Conservation (phyloP, 179 eudicot species). For the Heliamphora pulchella region DNA sequence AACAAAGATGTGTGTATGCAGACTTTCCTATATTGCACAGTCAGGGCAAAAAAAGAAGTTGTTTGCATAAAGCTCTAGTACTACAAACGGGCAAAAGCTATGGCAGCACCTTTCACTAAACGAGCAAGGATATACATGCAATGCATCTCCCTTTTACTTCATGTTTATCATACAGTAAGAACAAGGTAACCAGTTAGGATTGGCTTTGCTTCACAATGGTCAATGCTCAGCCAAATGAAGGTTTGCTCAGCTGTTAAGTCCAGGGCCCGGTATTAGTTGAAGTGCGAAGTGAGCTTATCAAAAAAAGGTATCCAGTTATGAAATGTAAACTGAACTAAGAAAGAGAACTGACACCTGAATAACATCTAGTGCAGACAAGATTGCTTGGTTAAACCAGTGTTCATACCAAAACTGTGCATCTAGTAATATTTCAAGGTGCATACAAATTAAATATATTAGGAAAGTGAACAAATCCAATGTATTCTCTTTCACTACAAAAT, state of each 20-base stretch:
- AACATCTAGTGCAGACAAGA: background rate
- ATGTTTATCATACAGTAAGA: background rate
- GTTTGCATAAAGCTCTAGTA: background rate
- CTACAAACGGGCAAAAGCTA: conserved; percentile 12
- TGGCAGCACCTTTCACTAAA: background rate
- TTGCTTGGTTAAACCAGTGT: background rate
- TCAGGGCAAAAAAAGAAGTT: background rate
- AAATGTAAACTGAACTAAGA: background rate
- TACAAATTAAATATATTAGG: background rate
- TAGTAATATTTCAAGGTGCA: background rate
- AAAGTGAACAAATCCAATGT: no score
- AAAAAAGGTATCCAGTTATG: conserved; percentile 4
- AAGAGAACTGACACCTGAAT: background rate
- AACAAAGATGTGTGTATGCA: background rate
- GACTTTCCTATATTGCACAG: background rate
- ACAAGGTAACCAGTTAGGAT: no score
- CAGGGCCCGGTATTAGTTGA: no score
- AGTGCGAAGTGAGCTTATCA: no score
- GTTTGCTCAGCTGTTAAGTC: no score
- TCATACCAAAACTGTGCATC: background rate
- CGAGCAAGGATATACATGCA: background rate
- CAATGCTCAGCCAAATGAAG: no score
- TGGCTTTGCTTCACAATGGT: no score
- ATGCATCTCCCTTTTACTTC: background rate
- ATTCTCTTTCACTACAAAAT: background rate